Base-by-base conservation (phyloP, 164 flowering plant genomes). In the Aristolochia californica region DNA sequence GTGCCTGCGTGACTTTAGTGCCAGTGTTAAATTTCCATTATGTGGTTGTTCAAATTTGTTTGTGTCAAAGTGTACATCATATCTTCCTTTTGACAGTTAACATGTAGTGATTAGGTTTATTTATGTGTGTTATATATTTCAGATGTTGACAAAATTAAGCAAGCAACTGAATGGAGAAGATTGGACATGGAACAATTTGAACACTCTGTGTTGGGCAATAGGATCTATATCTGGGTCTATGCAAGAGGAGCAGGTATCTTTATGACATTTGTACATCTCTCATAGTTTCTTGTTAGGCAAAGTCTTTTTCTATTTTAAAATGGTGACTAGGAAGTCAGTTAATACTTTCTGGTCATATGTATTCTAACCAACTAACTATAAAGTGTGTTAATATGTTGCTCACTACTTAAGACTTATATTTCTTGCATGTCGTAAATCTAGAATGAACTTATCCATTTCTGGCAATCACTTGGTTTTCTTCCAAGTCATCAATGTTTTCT, bases 221-320 rank as follows among this genome's bases (percentile, higher is more conserved):
- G 99, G 99, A 62, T 94, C 99, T 16, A 88, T 94, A 64, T 94
- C 99, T 64, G 99, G 99, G 43, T 94, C 99, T 51, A 94, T 94
- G 99, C 68, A 76, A 80, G 99, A 90, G 68, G 99, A 94, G 43
- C 99, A 94, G 96, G 99, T 94, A 66, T 43, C 21, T n/a, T 57
- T 40, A 53, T 26, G 25, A 0, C 7, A 47, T 4, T 20, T 20
- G 12, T 17, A 47, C 12, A 2, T 47, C 13, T 16, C 50, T 1
- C 15, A 12, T 20, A 47, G 10, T 47, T 8, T 20, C 22, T 47
- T 47, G 18, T 47, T 8, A 12, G 40, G 5, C 40, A 34, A 34
- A 34, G 40, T 34, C n/a, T 34, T 9, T 34, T 34, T 34, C 40
- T 34, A 34, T 7, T 34, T 5, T 12, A 34, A 34, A 28, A 34